Evolutionary conservation across 2,329 filamentous ascomycete species (phyloP), one percentile per base, ranked within the genome.

Genomic region (Diaporthe batatas): DNA sequence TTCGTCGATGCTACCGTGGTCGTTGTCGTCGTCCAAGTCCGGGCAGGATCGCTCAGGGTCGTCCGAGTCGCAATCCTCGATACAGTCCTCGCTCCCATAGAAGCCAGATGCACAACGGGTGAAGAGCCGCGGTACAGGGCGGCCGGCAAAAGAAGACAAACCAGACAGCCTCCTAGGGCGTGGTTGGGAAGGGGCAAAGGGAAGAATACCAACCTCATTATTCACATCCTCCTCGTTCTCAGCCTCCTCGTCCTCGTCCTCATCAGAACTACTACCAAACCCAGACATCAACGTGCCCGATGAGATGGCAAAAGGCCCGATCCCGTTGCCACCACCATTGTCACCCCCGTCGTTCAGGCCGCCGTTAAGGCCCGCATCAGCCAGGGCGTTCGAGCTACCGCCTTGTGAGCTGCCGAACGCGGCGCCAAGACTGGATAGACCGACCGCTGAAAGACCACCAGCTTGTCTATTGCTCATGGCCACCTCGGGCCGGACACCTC

Each of bases 161-260:
- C 72, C 69, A 67, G 73, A 67, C 12, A 39, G 36, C 34, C 72
- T 59, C 57, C 74, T 64, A 71, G 75, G 77, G 76, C 71, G 71
- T 53, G 47, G 34, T 51, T 49, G 80, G 69, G 77, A 77, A 72
- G 58, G 58, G 59, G 59, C 68, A 69, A 71, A 72, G 32, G 59
- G 55, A 73, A 68, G n/a, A 67, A 51, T 62, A 86, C 90, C 88
- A 84, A 92, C 90, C 90, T 92, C 90, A 75, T 87, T 91, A 79
- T 89, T 90, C 51, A 90, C 90, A 75, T 94, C 92, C 77, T 94
- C 93, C 76, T 96, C 92, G 76, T 93, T 93, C 72, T 94, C 93
- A 74, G 97, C 94, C 84, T 94, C 93, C 75, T 98, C 96, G 78
- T 98, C 96, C 76, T 98, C 96, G 76, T 98, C 96, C 82, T 98